Conservation (phyloP, 1,284 basidiomycete genomes). For the Naganishia liquefaciens region DNA sequence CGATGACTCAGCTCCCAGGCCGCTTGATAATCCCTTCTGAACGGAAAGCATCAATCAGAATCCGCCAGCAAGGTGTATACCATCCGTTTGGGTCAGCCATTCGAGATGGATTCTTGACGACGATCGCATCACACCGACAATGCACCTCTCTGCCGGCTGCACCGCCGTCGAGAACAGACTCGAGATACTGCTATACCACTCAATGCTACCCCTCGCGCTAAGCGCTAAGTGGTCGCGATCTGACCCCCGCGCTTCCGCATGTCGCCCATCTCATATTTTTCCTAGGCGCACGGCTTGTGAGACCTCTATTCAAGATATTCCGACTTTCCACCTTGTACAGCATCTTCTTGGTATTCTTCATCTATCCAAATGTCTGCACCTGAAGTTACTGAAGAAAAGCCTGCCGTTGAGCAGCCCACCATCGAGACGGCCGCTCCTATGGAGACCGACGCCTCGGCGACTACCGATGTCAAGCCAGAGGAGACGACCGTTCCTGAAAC, state of each 20-base stretch:
- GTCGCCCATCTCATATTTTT: neutral
- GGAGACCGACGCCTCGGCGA: neutral
- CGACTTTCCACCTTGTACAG: neutral
- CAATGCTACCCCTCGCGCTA: neutral
- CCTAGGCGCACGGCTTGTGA: conserved; percentile 14
- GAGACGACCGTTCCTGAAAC: neutral
- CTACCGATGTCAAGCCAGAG: neutral
- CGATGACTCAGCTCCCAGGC: too few relatives aligned
- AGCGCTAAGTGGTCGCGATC: too few relatives aligned
- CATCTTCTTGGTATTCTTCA: neutral
- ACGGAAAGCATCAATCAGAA: too few relatives aligned
- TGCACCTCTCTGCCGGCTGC: too few relatives aligned
- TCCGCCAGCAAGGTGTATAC: too few relatives aligned
- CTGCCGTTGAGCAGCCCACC: neutral
- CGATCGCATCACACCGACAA: too few relatives aligned
- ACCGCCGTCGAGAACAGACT: too few relatives aligned
- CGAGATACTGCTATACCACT: neutral
- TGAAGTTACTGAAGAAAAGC: conserved; percentile 1
- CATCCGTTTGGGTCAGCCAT: too few relatives aligned
- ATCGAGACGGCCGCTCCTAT: neutral
- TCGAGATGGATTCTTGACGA: too few relatives aligned
- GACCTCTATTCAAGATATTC: conserved; percentile 1
- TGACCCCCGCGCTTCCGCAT: neutral
- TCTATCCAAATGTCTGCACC: conserved; percentile 4
- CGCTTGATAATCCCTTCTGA: too few relatives aligned